Evolutionary conservation across 1,284 basidiomycete species (phyloP).

Genomic region (Austroboletus niveus): DNA sequence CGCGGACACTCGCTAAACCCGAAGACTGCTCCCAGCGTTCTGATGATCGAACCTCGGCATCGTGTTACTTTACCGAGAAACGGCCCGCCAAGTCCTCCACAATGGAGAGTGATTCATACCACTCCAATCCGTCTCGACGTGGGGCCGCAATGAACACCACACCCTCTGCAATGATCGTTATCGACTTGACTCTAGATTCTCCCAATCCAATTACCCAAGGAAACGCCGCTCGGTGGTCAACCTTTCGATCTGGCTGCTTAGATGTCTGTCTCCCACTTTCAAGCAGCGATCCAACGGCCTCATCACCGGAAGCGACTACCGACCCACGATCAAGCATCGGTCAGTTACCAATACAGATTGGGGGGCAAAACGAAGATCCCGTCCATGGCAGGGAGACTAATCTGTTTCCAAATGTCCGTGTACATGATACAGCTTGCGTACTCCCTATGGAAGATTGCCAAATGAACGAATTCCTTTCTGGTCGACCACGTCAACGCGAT

Average conservation of each 20-base stretch:
- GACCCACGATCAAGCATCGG: not conserved
- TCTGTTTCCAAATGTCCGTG: not conserved
- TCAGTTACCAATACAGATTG: not conserved
- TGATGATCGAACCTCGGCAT: not conserved
- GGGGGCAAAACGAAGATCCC: not conserved
- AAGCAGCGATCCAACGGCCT: not conserved
- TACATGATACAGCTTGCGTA: not conserved
- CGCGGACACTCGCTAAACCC: not conserved
- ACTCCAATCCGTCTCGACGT: not conserved
- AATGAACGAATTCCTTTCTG: not conserved
- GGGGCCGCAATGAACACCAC: not conserved
- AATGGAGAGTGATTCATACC: not conserved
- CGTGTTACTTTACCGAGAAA: not conserved
- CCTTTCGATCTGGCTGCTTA: constrained; percentile 26
- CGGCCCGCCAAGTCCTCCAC: not conserved
- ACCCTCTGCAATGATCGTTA: not conserved
- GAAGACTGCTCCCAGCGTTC: not conserved
- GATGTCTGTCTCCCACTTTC: constrained; percentile 8
- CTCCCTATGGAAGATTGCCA: not conserved
- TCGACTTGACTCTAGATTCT: constrained; percentile 10
- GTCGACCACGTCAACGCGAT: not conserved
- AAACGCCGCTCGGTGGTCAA: constrained; percentile 16
- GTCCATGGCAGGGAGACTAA: not conserved
- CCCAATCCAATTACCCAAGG: not conserved
- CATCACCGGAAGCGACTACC: not conserved